Conservation (phyloP, 2,329 filamentous ascomycete genomes). For the Colletotrichum caudatum region DNA sequence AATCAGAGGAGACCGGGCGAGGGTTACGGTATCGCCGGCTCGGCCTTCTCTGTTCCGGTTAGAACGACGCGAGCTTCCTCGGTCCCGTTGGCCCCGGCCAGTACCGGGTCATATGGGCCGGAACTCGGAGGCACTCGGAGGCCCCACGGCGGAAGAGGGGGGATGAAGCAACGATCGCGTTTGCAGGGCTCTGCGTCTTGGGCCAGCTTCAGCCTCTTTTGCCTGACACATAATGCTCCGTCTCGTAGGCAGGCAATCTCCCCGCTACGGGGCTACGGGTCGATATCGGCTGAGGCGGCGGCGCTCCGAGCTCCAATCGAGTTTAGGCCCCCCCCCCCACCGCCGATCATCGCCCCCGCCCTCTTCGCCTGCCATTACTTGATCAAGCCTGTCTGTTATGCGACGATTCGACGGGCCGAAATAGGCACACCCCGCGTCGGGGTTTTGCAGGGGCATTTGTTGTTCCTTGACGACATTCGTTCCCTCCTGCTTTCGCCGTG, state of each 20-base stretch:
- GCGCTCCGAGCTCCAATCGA: slow-evolving; percentile 16
- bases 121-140: not conserved
- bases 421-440: slow-evolving; percentile 30
- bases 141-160: not conserved
- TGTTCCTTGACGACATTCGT: not conserved
- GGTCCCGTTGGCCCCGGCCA: not conserved
- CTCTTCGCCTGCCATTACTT: not conserved
- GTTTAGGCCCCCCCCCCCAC: not conserved
- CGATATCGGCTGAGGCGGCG: not conserved
- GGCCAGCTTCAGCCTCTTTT: not conserved
- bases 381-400: slow-evolving; percentile 7
- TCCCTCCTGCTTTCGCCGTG: not conserved
- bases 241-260: not conserved
- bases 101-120: not conserved
- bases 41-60: not conserved
- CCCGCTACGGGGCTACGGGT: not conserved
- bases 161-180: not conserved
- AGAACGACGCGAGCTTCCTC: not conserved
- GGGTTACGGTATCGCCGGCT: not conserved
- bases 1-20: not conserved
- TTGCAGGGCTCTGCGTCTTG: not conserved
- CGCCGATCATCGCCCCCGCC: slow-evolving; percentile 11
- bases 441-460: slow-evolving; percentile 14
- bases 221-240: not conserved
- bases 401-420: slow-evolving; percentile 1